Conservation (phyloP, 1,139 yeast genomes). For the Pichia terricola region DNA sequence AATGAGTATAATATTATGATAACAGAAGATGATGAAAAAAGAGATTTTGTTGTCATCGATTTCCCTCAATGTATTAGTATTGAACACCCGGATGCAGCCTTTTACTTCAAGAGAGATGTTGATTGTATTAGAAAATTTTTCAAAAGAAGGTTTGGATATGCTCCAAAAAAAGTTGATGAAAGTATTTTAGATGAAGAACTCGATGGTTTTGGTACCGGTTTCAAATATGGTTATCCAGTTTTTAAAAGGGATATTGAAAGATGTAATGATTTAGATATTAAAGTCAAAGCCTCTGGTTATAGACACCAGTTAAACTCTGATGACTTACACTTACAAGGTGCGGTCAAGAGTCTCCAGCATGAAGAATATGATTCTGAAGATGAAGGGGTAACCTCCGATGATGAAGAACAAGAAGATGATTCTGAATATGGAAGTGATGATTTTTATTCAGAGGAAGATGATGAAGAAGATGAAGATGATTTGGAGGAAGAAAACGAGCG, state of each 20-base stretch:
- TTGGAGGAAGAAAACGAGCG: too few species aligned
- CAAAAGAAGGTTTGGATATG: conserved; percentile 64
- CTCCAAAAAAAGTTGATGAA: conserved; percentile 46
- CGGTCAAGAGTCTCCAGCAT: conserved; percentile 55
- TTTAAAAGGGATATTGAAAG: conserved; percentile 70
- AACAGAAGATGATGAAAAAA: conserved; percentile 15
- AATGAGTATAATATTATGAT: conserved; percentile 94
- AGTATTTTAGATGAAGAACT: conserved; percentile 51
- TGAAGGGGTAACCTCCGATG: conserved; percentile 23
- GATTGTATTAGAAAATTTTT: conserved; percentile 81
- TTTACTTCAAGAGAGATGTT: conserved; percentile 85
- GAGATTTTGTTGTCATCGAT: conserved; percentile 81
- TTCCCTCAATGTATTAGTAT: conserved; percentile 97
- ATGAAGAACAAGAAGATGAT: conserved; percentile 20
- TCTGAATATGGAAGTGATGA: conserved; percentile 24
- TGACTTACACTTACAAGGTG: conserved; percentile 64
- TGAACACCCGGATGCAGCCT: conserved; percentile 80
- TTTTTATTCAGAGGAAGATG: conserved; percentile 26
- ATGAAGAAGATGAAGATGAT: conserved; percentile 22
- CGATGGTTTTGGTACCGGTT: conserved; percentile 76
- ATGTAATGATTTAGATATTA: conserved; percentile 60
- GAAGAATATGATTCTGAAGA: conserved; percentile 19
- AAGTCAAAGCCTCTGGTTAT: conserved; percentile 88
- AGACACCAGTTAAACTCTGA: conserved; percentile 53
- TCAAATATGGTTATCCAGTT: conserved; percentile 67